Evolutionary conservation across 2,329 filamentous ascomycete species (phyloP).

Genomic region (Ascochyta fabae): DNA sequence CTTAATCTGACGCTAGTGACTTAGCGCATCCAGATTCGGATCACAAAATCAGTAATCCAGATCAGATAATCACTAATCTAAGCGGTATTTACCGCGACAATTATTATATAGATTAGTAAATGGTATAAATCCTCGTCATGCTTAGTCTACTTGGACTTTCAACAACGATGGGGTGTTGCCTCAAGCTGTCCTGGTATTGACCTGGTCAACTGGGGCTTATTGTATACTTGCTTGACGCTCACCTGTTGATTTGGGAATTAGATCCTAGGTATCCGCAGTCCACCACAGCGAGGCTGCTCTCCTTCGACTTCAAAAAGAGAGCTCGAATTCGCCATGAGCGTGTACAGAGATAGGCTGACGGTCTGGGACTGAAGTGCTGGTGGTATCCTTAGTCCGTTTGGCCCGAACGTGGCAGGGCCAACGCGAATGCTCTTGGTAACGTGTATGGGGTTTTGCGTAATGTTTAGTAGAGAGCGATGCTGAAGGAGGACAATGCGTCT

Average conservation of each 20-base stretch:
- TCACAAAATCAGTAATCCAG: no score
- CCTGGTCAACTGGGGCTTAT: not conserved
- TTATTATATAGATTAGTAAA: no score
- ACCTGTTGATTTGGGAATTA: not conserved
- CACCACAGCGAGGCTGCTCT: slow-evolving; percentile 12
- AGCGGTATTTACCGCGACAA: no score
- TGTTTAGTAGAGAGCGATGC: not conserved
- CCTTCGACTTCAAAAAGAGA: not conserved
- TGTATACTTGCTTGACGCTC: not conserved
- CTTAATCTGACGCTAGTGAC: no score
- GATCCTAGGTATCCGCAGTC: not conserved
- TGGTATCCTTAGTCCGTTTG: not conserved
- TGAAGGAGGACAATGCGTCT: not conserved
- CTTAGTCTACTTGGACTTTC: not conserved
- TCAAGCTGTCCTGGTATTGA: not conserved
- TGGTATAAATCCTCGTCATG: not conserved
- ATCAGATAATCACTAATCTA: no score
- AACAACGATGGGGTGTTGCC: not conserved
- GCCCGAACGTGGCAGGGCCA: not conserved
- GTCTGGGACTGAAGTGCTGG: not conserved
- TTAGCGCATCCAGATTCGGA: no score
- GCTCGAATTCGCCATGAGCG: slow-evolving; percentile 1
- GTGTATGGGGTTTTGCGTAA: not conserved
- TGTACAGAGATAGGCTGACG: not conserved
- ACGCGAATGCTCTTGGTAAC: not conserved